Evolutionary conservation across 495 filamentous ascomycete species (phyloP).

Genomic region (Neurospora terricola): DNA sequence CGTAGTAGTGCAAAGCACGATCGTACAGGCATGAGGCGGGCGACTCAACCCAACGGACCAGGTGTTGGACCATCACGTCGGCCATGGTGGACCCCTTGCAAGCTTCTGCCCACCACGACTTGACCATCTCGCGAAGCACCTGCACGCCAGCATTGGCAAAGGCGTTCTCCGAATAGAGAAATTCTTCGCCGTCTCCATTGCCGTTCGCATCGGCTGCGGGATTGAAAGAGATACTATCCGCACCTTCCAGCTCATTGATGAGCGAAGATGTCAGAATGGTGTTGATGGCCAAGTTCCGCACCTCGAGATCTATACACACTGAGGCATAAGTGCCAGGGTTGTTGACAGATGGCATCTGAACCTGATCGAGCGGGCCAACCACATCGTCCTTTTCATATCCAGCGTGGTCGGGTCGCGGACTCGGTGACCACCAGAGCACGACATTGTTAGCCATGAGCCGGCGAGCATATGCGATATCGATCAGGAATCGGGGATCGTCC

Average conservation of each 20-base stretch:
- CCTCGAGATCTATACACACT: slow-evolving; percentile 90
- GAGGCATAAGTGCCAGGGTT: slow-evolving; percentile 87
- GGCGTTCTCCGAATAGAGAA: slow-evolving; percentile 79
- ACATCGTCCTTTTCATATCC: slow-evolving; percentile 94
- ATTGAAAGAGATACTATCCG: slow-evolving; percentile 69
- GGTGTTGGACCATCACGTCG: slow-evolving; percentile 93
- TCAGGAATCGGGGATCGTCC: slow-evolving; percentile 87
- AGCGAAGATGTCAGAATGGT: slow-evolving; percentile 93
- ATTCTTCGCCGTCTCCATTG: slow-evolving; percentile 38
- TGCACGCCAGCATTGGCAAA: slow-evolving; percentile 85
- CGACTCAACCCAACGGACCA: slow-evolving; percentile 93
- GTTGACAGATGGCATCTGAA: slow-evolving; percentile 90
- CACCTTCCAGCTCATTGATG: slow-evolving; percentile 94
- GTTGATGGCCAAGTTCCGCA: slow-evolving; percentile 94
- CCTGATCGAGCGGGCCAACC: slow-evolving; percentile 69
- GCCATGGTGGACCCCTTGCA: slow-evolving; percentile 88
- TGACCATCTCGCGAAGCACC: slow-evolving; percentile 95
- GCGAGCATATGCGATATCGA: slow-evolving; percentile 90
- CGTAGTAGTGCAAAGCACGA: slow-evolving; percentile 91
- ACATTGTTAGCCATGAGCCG: slow-evolving; percentile 86
- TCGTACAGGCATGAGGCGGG: slow-evolving; percentile 92
- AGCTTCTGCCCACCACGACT: slow-evolving; percentile 94
- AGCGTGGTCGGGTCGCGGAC: slow-evolving; percentile 83
- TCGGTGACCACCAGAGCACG: slow-evolving; percentile 94
- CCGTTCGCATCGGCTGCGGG: slow-evolving; percentile 57